Conservation (phyloP, 139 green algal species). For the Chlorella ohadii region DNA sequence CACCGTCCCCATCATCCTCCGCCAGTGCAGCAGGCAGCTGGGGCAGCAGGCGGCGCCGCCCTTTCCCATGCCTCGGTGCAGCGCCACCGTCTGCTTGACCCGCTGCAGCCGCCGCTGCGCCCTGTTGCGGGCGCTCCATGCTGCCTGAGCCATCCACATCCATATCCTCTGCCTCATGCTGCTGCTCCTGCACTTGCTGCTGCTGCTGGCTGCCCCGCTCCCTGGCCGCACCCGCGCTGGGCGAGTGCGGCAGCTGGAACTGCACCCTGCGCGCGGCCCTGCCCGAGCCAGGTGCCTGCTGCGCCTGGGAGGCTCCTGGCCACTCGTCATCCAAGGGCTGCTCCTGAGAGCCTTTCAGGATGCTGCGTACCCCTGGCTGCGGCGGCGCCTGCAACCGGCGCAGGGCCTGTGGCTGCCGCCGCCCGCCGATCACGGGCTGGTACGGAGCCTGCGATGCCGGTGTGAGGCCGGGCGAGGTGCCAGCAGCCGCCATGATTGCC, state of each 20-base stretch:
- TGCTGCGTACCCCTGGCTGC: background rate
- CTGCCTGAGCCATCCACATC: background rate
- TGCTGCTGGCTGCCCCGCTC: background rate
- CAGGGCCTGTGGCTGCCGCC: background rate
- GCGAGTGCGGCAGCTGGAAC: constrained; percentile 6
- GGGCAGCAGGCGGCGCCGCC: constrained; percentile 11
- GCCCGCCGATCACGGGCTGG: background rate
- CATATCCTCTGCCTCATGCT: background rate
- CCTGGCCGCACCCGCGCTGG: background rate
- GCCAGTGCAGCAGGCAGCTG: background rate
- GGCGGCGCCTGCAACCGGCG: background rate
- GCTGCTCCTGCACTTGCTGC: background rate
- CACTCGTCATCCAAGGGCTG: background rate
- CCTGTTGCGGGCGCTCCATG: background rate
- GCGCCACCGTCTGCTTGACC: background rate
- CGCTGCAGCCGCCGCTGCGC: background rate
- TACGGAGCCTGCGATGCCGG: no score
- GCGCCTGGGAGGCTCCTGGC: background rate
- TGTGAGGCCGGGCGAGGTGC: background rate
- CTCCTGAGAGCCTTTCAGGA: background rate
- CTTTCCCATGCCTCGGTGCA: background rate
- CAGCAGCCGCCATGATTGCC: background rate
- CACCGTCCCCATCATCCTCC: background rate
- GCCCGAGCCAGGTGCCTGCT: background rate
- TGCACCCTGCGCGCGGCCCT: constrained; percentile 1